Evolutionary conservation across 768 basidiomycete genomes (phyloP).

Genomic region (Tephrocybe rancida): DNA sequence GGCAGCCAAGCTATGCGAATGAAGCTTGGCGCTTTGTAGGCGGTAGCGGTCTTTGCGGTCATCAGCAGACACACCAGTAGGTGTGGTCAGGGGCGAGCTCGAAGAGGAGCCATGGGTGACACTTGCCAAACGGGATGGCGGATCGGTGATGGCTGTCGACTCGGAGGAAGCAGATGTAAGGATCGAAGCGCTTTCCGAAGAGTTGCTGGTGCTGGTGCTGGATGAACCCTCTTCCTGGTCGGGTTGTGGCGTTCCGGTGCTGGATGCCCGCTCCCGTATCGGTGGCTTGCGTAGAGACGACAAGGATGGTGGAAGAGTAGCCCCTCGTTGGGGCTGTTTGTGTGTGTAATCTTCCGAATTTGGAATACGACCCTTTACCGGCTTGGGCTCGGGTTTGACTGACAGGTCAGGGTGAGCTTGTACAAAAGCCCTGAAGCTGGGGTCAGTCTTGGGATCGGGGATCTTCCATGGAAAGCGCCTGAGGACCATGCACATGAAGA

Average conservation of each 20-base stretch:
- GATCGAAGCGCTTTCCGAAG: constrained; percentile 49
- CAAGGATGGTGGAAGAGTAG: constrained; percentile 37
- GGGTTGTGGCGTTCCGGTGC: constrained; percentile 27
- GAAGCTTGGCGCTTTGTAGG: constrained; percentile 20
- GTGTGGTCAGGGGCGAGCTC: constrained; percentile 24
- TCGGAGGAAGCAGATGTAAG: constrained; percentile 45
- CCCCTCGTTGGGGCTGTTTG: constrained; percentile 29
- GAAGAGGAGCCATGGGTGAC: constrained; percentile 18
- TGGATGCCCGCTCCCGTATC: constrained; percentile 34
- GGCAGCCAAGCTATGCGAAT: constrained; percentile 37
- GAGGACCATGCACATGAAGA: constrained; percentile 99
- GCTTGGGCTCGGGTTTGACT: constrained; percentile 45
- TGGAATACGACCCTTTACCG: constrained; percentile 18
- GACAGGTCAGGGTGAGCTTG: constrained; percentile 89
- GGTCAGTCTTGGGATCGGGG: constrained; percentile 91
- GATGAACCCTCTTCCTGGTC: constrained; percentile 35
- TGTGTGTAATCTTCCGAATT: constrained; percentile 12
- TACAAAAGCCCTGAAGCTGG: constrained; percentile 90
- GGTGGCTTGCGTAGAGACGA: constrained; percentile 24
- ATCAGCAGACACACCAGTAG: constrained; percentile 24
- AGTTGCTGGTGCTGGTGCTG: constrained; percentile 33
- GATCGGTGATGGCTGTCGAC: constrained; percentile 50
- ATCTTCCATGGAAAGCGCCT: constrained; percentile 99
- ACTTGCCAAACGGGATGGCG: constrained; percentile 46
- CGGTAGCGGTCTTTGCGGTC: constrained; percentile 11